Percentiles rank a stretch among this genome's conserved stretches.
phyloP scores from a whole-genome alignment of 805 yeast genomes.

The Ogataea naganishii region DNA sequence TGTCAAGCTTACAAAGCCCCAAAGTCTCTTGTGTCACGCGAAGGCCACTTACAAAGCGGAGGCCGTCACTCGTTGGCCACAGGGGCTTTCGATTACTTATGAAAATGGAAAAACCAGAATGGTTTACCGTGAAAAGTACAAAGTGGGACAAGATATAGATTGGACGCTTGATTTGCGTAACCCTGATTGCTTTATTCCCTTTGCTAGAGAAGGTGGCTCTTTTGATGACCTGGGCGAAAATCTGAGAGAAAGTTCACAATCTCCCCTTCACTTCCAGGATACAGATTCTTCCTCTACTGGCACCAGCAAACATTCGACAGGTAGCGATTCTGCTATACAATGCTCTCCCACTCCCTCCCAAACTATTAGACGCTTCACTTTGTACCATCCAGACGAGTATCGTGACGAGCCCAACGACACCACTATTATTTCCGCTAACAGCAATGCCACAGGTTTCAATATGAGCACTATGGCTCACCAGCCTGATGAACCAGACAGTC shows the following conservation, averaged over 20 bases:
- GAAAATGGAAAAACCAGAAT: conserved; percentile 32
- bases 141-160: conserved; percentile 30
- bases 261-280: conserved; percentile 4
- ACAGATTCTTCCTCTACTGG: conserved; percentile 2
- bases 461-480: too few relatives aligned
- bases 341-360: conserved; percentile 19
- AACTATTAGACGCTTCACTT: conserved; percentile 12
- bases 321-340: too few relatives aligned
- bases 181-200: conserved; percentile 28
- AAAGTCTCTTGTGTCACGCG: conserved; percentile 26
- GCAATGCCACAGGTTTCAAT: too few relatives aligned
- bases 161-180: conserved; percentile 34
- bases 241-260: too few relatives aligned
- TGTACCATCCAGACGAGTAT: conserved; percentile 15
- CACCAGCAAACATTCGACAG: too few relatives aligned
- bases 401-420: too few relatives aligned
- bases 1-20: conserved; percentile 33
- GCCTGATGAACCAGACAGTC: neutral
- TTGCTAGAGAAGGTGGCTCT: conserved; percentile 7
- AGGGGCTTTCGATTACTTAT: conserved; percentile 23
- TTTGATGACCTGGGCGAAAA: neutral
- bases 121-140: conserved; percentile 33
- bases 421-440: too few relatives aligned
- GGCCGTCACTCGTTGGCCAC: conserved; percentile 36
- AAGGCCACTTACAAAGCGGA: conserved; percentile 33